Base-by-base conservation (phyloP, 1,284 basidiomycete species). In the Albatrellus sp. region DNA sequence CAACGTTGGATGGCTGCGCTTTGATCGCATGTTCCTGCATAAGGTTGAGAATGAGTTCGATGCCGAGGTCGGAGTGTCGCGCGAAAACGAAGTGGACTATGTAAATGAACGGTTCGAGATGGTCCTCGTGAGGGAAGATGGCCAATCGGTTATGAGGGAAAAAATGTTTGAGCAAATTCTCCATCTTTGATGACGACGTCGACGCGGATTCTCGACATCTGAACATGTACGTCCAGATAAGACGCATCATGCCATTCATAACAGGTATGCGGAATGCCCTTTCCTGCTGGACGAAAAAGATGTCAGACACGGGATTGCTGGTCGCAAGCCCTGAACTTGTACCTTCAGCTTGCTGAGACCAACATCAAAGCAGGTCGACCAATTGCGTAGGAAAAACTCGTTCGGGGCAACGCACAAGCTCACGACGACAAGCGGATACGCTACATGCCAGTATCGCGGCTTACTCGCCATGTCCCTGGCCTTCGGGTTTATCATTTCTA, bases 201-300 rank as follows among this genome's bases (percentile, higher is more conserved):
- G 90, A 86, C 3, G 75, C 69, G 12, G 86, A 75, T 59, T 97
- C 93, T 50, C 84, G 80, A 57, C 91, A 94, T 14, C 93, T 84
- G 57, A 91, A 93, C 17, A 97, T 70, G 61, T 97, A 98, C 0
- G 91, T 89, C 93, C 93, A 97, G 20, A 94, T 65, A 29, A 97
- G 62, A 4, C 91, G 81, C 47, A 91, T 62, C 46, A 89, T 78
- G 2, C 88, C 85, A 52, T 93, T 91, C 64, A 96, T 71, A 10
- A 90, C 75, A 4, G 78, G 69, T 1, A 77, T 63, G n/a, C 90
- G 77, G 43, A 73, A 69, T 0, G 77, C 68, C 51, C 85, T 87
- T 55, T 97, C 92, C 85, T 93, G 50, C 39, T 14, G 48, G 37
- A 38, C 12, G 35, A 47, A 43, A 20, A 17, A 47, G 37, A 4